phyloP scores from a whole-genome alignment of 306 rosid species.

The Datisca glomerata region DNA sequence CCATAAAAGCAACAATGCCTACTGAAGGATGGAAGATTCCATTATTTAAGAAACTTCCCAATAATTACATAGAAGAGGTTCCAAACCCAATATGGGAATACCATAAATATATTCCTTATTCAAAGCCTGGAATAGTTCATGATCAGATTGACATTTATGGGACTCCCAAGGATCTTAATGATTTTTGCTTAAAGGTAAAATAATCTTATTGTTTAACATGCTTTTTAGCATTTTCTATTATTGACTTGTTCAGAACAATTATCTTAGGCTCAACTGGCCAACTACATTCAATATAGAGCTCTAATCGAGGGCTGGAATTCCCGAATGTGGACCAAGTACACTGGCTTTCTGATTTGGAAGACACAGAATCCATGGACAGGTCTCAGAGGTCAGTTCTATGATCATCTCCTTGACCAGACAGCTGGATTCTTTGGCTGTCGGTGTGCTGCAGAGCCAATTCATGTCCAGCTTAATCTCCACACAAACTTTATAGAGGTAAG shows the following conservation, averaged over 20 bases:
- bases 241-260: conserved; percentile 12
- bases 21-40: conserved; percentile 86
- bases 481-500: conserved; percentile 67
- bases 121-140: conserved; percentile 70
- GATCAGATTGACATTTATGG: conserved; percentile 87
- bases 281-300: conserved; percentile 85
- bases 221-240: conserved; percentile 5
- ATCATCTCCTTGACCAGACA: conserved; percentile 86
- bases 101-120: conserved; percentile 87
- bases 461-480: conserved; percentile 78
- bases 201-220: conserved; percentile 8
- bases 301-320: conserved; percentile 88
- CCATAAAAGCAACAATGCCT: conserved; percentile 92
- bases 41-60: conserved; percentile 46
- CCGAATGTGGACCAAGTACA: conserved; percentile 89
- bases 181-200: conserved; percentile 77
- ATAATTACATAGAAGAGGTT: conserved; percentile 64
- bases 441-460: conserved; percentile 81
- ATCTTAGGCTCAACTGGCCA: conserved; percentile 83
- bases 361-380: conserved; percentile 98
- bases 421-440: conserved; percentile 96
- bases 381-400: conserved; percentile 93
- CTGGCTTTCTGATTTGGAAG: conserved; percentile 92
- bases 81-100: conserved; percentile 94
- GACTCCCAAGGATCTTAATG: conserved; percentile 65